These are phyloP conservation scores for Colletotrichum eleusines DNA, from an alignment of 2,329 filamentous ascomycete species.

Conservation along the genomic window DNA sequence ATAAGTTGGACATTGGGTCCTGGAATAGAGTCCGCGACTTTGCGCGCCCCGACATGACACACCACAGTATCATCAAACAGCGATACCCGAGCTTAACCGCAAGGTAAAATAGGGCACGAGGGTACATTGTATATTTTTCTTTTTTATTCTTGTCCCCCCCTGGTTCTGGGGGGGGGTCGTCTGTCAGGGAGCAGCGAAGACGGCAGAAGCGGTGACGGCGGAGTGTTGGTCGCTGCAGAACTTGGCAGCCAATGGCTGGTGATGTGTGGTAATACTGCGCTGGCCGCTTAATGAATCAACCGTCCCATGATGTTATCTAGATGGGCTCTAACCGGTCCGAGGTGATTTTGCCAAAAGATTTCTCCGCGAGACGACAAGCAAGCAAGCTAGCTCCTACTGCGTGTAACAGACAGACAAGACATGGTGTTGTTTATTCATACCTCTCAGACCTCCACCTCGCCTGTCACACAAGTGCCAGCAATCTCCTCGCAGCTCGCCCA, in stretches of 20 bases:
- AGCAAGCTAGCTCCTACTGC: too few relatives aligned
- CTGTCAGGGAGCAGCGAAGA: background rate
- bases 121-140: slow-evolving; percentile 36
- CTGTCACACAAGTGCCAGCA: slow-evolving; percentile 66
- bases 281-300: slow-evolving; percentile 23
- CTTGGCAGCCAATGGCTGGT: slow-evolving; percentile 10
- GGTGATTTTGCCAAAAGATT: background rate
- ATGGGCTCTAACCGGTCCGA: background rate
- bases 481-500: slow-evolving; percentile 90
- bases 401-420: too few relatives aligned
- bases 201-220: background rate
- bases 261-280: slow-evolving; percentile 27
- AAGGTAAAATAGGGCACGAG: slow-evolving; percentile 13
- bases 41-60: slow-evolving; percentile 13
- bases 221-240: slow-evolving; percentile 21
- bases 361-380: too few relatives aligned
- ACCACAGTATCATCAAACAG: slow-evolving; percentile 41
- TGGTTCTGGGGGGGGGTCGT: too few relatives aligned
- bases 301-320: background rate
- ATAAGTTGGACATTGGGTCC: slow-evolving; percentile 27
- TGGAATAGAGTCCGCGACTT: slow-evolving; percentile 40
- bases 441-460: slow-evolving; percentile 15
- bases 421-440: background rate
- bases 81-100: slow-evolving; percentile 36
- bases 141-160: too few relatives aligned